Base-by-base conservation (phyloP, 1,284 basidiomycete genomes). In the Bondarzewia mesenterica region DNA sequence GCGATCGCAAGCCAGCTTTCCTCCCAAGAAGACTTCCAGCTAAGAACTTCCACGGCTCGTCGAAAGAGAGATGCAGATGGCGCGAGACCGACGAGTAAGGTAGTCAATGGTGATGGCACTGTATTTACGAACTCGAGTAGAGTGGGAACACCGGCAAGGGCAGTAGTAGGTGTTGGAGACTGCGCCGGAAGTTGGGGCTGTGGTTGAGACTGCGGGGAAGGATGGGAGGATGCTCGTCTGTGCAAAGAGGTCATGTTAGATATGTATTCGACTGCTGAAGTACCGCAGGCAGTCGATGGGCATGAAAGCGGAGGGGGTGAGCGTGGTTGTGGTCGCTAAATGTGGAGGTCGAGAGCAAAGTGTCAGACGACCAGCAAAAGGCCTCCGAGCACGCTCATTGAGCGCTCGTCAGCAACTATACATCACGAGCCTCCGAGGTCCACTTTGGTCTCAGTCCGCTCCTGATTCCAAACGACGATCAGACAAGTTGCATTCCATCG, bases 1-100 rank as follows among this genome's bases (percentile, higher is more conserved):
- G 73, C 81, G 23, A 93, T 63, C 0, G 77, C 63, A 2, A 91
- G 74, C 71, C 78, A 86, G 54, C 80, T 78, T 49, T 88, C 77
- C 51, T 84, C 78, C 70, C 78, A 79, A 20, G 68, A 60, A 0
- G 72, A 65, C 40, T 72, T 67, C 89, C 89, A 93, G 52, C 71
- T 73, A 8, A 81, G 29, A 0, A 86, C 65, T 60, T 89, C 78
- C 2, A 76, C 59, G 0, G 63, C 46, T 50, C 66, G 67, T n/a
- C 80, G 70, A 8, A 77, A 44, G 5, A 56, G 52, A 15, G 75
- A 64, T 29, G 90, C 75, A 18, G 70, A 62, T 0, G 81, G 78
- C 0, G 77, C 75, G 49, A 86, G 77, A 14, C 70, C 69, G 39
- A 85, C 69, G 46, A 88, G 74, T 3, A 75, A 72, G 5, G 71